phyloP scores from a whole-genome alignment of 345 rosid genomes.

The Populus pruinosa region DNA sequence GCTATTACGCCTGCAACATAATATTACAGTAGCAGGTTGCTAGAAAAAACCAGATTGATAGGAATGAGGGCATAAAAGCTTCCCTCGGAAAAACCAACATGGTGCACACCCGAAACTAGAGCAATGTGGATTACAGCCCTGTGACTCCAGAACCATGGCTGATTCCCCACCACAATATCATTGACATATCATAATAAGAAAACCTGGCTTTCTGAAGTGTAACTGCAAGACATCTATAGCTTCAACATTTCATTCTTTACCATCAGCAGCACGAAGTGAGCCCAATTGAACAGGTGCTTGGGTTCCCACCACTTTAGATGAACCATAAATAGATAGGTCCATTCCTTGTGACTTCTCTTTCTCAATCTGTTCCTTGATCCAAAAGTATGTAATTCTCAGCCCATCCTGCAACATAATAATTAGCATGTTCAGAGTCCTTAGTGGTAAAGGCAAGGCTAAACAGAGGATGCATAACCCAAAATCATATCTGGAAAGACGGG shows the following conservation, averaged over 20 bases:
- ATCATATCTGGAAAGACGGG: neutral
- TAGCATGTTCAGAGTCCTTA: neutral
- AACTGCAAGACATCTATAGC: neutral
- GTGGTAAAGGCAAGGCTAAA: neutral
- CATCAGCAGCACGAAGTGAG: conserved; percentile 88
- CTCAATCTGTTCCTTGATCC: conserved; percentile 95
- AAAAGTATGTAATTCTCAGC: conserved; percentile 84
- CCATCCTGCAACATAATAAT: conserved; percentile 58
- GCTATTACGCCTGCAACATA: neutral
- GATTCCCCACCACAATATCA: neutral
- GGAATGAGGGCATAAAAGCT: conserved; percentile 18
- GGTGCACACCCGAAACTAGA: conserved; percentile 14
- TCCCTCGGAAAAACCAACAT: conserved; percentile 11
- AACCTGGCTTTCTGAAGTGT: conserved; percentile 15
- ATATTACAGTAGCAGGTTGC: conserved; percentile 3
- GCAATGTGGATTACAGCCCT: neutral
- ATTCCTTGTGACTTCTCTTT: conserved; percentile 81
- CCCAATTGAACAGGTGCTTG: conserved; percentile 98
- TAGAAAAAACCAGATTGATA: conserved; percentile 13
- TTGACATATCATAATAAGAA: conserved; percentile 10
- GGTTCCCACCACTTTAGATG: conserved; percentile 97
- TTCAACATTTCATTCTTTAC: conserved; percentile 61
- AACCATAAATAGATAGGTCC: conserved; percentile 72
- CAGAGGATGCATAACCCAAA: neutral
- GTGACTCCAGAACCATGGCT: conserved; percentile 2